These are phyloP conservation scores for Naegleria lovaniensis DNA, from an alignment of 208 protist species.

Conservation along the genomic window DNA sequence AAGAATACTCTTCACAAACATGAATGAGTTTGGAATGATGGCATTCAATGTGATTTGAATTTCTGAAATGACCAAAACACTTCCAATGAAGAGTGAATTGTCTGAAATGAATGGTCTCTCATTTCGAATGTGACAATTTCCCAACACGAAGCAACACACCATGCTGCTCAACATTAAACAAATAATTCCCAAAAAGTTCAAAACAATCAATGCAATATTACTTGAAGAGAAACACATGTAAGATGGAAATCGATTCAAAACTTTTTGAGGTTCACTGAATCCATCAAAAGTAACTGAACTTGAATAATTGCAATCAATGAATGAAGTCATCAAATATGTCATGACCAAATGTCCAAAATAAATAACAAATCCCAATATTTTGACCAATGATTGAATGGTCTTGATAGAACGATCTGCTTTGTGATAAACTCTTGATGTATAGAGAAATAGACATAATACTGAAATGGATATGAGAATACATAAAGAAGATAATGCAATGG, in stretches of 20 bases:
- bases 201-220: background rate
- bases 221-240: background rate
- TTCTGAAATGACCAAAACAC: background rate
- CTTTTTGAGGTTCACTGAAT: background rate
- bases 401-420: background rate
- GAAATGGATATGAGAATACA: background rate
- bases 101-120: background rate
- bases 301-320: background rate
- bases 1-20: background rate
- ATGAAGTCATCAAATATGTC: background rate
- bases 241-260: background rate
- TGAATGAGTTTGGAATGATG: background rate
- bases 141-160: background rate
- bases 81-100: background rate
- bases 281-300: background rate
- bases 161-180: background rate
- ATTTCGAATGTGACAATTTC: background rate
- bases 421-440: background rate
- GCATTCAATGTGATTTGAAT: background rate
- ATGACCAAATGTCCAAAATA: background rate
- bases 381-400: background rate
- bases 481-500: background rate
- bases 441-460: background rate
- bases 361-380: background rate
- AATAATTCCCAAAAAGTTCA: background rate